These are phyloP conservation scores for Amylostereum chailletii DNA, from an alignment of 1,284 basidiomycete genomes.

Conservation along the genomic window DNA sequence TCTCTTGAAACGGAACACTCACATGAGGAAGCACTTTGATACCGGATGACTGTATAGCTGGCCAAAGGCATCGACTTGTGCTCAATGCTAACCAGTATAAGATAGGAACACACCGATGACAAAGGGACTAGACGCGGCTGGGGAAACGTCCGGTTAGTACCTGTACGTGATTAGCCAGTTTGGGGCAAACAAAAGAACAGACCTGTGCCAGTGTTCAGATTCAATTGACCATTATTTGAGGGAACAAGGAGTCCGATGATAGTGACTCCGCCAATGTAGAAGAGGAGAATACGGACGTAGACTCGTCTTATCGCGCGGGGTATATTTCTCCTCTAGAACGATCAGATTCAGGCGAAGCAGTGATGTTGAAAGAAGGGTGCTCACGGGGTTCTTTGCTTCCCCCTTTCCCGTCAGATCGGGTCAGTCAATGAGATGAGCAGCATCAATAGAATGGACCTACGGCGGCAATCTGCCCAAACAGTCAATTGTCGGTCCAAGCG, in stretches of 20 bases:
- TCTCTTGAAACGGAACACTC: background rate
- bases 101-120: conserved; percentile 44
- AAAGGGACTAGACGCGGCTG: conserved; percentile 72
- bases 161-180: too few species aligned
- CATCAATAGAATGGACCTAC: conserved; percentile 14
- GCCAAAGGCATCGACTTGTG: too few species aligned
- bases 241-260: conserved; percentile 77
- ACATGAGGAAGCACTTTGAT: conserved; percentile 57
- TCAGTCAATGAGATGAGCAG: too few species aligned
- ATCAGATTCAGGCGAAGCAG: background rate
- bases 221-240: conserved; percentile 50
- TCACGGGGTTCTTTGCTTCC: conserved; percentile 51
- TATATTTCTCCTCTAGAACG: conserved; percentile 41
- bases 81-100: too few species aligned
- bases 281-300: conserved; percentile 64
- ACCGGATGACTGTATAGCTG: conserved; percentile 55
- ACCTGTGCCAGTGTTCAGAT: conserved; percentile 37
- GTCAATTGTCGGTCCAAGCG: background rate
- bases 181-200: too few species aligned
- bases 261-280: conserved; percentile 54
- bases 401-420: conserved; percentile 11
- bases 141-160: too few species aligned
- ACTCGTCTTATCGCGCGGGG: conserved; percentile 61
- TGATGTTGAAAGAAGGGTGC: too few species aligned
- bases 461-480: conserved; percentile 55